Conservation (phyloP, 2,329 filamentous ascomycete species). For the Sporothrix euskadiensis region DNA sequence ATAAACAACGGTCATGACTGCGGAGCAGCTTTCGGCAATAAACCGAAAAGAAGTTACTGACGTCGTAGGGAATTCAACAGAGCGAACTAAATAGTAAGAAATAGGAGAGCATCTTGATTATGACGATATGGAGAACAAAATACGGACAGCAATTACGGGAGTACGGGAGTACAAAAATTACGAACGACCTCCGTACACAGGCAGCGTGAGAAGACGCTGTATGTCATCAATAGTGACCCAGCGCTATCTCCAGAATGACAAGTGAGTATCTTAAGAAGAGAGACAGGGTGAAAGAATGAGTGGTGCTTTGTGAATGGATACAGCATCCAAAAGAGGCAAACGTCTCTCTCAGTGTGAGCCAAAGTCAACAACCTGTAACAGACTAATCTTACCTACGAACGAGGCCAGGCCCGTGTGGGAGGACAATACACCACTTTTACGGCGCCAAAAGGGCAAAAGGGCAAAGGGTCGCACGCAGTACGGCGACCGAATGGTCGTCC, state of each 20-base stretch:
- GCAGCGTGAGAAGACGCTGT: background rate
- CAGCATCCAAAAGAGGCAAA: background rate
- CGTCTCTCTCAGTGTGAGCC: background rate
- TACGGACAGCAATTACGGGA: background rate
- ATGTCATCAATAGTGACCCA: background rate
- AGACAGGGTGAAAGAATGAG: background rate
- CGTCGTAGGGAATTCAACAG: background rate
- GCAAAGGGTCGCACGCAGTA: background rate
- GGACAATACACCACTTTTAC: background rate
- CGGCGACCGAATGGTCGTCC: background rate
- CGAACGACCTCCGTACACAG: background rate
- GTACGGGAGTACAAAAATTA: background rate
- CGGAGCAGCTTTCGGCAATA: background rate
- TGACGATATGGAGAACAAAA: background rate
- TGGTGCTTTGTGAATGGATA: background rate
- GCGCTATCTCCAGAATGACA: background rate
- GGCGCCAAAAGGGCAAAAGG: background rate
- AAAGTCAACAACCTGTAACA: constrained; percentile 9
- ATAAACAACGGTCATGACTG: background rate
- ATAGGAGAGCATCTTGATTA: background rate
- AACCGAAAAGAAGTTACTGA: background rate
- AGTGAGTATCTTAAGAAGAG: background rate
- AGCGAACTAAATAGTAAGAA: no score
- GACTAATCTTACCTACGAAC: background rate
- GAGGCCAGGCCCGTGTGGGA: background rate